phyloP scores from a whole-genome alignment of 2,329 filamentous ascomycete genomes.

The Cladorrhinum sp. region DNA sequence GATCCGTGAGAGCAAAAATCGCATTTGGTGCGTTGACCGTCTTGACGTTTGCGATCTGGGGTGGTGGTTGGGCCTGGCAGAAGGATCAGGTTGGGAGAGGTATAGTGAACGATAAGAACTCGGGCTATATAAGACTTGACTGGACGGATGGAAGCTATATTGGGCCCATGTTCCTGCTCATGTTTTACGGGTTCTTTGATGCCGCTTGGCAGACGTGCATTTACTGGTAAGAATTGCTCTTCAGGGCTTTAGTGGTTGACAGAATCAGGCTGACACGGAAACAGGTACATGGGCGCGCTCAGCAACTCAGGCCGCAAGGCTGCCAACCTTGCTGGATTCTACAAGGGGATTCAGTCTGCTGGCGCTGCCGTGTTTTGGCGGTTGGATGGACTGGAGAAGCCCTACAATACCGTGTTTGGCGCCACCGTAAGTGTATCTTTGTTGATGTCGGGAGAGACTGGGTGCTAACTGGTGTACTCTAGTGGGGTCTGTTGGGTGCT shows the following conservation, averaged over 20 bases:
- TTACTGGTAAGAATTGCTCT: constrained; percentile 78
- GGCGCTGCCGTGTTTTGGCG: constrained; percentile 75
- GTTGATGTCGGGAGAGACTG: no score
- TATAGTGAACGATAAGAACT: constrained; percentile 26
- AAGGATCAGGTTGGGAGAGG: constrained; percentile 54
- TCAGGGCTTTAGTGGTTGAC: no score
- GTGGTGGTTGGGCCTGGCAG: constrained; percentile 77
- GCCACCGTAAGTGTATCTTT: constrained; percentile 41
- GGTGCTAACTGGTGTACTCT: constrained; percentile 3
- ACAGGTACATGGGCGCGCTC: constrained; percentile 83
- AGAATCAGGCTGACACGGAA: no score
- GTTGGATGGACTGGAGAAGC: constrained; percentile 59
- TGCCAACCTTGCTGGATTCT: constrained; percentile 73
- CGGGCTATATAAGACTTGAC: constrained; percentile 45
- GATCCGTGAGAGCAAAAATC: constrained; percentile 64
- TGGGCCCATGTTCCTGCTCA: constrained; percentile 83
- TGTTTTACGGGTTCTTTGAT: constrained; percentile 88
- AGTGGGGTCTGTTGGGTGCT: constrained; percentile 74
- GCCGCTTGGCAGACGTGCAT: constrained; percentile 85
- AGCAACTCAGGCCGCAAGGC: constrained; percentile 90
- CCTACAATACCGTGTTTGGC: constrained; percentile 71
- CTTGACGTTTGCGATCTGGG: constrained; percentile 77
- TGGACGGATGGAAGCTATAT: constrained; percentile 67
- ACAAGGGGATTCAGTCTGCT: constrained; percentile 70
- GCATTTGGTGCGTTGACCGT: constrained; percentile 60